phyloP scores from a whole-genome alignment of 345 rosid genomes.

The Eucalyptus camaldulensis region DNA sequence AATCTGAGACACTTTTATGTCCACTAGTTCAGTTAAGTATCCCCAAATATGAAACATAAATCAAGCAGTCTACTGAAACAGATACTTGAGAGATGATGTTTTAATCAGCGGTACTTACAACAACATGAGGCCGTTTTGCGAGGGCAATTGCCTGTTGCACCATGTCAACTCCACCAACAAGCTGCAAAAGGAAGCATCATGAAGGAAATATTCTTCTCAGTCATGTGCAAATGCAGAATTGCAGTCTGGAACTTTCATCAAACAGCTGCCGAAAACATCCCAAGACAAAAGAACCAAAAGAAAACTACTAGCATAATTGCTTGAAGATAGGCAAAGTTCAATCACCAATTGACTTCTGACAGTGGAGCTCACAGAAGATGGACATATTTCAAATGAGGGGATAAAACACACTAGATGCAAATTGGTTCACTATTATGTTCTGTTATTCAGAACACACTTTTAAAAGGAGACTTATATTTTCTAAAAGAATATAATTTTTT shows the following conservation, averaged over 20 bases:
- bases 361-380: background rate
- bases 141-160: constrained; percentile 70
- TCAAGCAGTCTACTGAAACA: background rate
- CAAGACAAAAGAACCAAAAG: background rate
- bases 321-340: background rate
- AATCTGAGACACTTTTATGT: too few relatives aligned
- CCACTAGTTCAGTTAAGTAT: background rate
- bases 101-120: constrained; percentile 28
- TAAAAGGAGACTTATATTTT: background rate
- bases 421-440: background rate
- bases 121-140: constrained; percentile 76
- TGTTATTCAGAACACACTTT: background rate
- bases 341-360: background rate
- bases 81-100: background rate
- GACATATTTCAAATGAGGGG: background rate
- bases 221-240: background rate
- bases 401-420: background rate
- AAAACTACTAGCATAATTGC: background rate
- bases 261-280: background rate
- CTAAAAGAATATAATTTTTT: background rate
- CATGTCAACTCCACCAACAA: constrained; percentile 93
- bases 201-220: background rate
- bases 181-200: constrained; percentile 8
- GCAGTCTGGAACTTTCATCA: background rate
- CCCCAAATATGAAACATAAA: background rate